Evolutionary conservation across 2,329 filamentous ascomycete species (phyloP), one percentile per base, ranked within the genome.

Genomic region (Aspergillus transmontanensis): DNA sequence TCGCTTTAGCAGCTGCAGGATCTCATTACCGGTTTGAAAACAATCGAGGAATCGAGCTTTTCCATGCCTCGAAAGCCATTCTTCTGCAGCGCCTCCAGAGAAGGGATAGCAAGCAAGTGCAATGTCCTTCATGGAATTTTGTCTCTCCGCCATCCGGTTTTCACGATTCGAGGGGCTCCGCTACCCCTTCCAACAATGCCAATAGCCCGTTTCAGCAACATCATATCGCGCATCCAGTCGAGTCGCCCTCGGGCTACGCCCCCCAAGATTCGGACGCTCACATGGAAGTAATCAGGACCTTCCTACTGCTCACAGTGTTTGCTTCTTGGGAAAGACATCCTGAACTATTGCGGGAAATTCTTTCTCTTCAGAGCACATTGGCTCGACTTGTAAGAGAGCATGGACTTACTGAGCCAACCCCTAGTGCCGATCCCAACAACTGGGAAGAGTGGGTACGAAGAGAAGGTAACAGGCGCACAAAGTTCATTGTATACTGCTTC

Each of bases 241-340:
- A 79, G 51, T 63, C 71, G 34, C 39, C 39, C 19, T 73, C 76
- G 23, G 75, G 71, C 12, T 78, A 78, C 59, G 71, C 72, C 1
- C 70, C 68, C 12, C 78, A 80, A 61, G 81, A 82, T 64, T 79
- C 78, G 16, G 79, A 81, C 68, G 79, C 80, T 30, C 78, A 81
- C 57, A 82, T 84, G 76, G 81, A 83, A 66, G 79, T 82, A 7
- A 82, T 84, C 46, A 80, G 82, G 58, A 82, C 83, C 0, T 80
- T 85, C 28, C 68, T 84, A 11, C 72, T 85, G 3, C 77, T 87
- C n/a, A 87, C 86, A 61, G 85, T 85, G 0, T 84, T 86, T 71
- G 85, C 85, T 14, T 87, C 85, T 0, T 88, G 86, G 86, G 84
- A 85, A 59, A 82, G 83, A 67, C 86, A 87, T 65, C 82, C 82